phyloP scores from a whole-genome alignment of 2,329 filamentous ascomycete genomes.

The Grosmannia penicillata region DNA sequence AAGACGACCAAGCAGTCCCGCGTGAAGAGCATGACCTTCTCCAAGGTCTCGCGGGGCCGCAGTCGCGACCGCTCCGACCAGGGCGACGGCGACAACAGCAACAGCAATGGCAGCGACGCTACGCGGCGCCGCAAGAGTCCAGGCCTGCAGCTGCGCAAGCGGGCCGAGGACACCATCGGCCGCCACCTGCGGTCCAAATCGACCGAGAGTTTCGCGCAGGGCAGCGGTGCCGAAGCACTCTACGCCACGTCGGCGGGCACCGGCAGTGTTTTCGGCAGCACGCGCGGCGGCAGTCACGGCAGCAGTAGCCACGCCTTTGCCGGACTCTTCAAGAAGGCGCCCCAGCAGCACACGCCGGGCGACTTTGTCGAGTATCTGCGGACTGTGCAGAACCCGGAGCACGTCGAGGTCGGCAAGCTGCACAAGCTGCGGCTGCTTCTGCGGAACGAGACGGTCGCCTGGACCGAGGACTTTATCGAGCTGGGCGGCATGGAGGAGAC shows the following conservation, averaged over 20 bases:
- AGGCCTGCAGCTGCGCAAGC: conserved; percentile 58
- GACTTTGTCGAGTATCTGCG: conserved; percentile 80
- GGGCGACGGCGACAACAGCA: background rate
- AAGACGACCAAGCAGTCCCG: conserved; percentile 46
- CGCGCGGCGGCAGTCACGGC: conserved; percentile 10
- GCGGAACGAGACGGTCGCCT: conserved; percentile 86
- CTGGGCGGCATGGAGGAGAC: conserved; percentile 89
- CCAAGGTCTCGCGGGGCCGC: conserved; percentile 30
- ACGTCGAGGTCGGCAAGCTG: conserved; percentile 83
- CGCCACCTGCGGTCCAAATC: conserved; percentile 60
- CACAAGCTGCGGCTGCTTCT: conserved; percentile 84
- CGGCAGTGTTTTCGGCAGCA: conserved; percentile 13
- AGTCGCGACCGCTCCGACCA: conserved; percentile 7
- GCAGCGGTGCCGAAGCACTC: conserved; percentile 27
- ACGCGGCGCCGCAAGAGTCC: conserved; percentile 35
- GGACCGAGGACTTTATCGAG: conserved; percentile 85
- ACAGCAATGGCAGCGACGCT: background rate
- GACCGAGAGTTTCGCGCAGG: conserved; percentile 48
- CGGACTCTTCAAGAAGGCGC: conserved; percentile 47
- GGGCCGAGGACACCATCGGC: conserved; percentile 41
- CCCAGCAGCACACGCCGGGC: conserved; percentile 57
- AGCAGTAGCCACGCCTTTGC: conserved; percentile 33
- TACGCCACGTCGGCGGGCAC: conserved; percentile 25
- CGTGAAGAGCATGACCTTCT: conserved; percentile 68
- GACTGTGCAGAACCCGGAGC: conserved; percentile 66